Conservation (phyloP, 352 stramenopile genomes). For the Phytophthora fragariaefolia region DNA sequence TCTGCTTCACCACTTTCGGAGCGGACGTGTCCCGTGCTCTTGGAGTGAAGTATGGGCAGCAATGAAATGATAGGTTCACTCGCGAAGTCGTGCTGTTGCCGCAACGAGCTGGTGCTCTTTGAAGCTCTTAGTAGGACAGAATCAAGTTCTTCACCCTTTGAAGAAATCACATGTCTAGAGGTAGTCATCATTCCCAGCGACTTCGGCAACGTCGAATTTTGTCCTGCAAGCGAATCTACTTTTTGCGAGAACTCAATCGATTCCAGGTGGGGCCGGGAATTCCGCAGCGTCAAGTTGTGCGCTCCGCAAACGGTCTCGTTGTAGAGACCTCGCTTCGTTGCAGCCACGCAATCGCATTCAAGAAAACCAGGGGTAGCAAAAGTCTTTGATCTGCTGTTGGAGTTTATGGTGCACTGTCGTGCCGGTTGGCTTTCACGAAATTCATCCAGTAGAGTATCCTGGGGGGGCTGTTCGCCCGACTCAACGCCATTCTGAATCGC, state of each 20-base stretch:
- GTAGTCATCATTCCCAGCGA: conserved; percentile 20
- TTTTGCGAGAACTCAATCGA: conserved; percentile 37
- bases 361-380: conserved; percentile 32
- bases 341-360: conserved; percentile 53
- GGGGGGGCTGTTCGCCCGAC: not conserved
- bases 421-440: conserved; percentile 22
- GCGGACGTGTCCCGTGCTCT: not conserved
- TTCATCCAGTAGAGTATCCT: conserved; percentile 30
- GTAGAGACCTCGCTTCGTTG: conserved; percentile 60
- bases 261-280: conserved; percentile 55
- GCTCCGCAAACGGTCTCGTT: conserved; percentile 52
- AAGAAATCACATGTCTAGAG: not conserved
- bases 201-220: conserved; percentile 14
- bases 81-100: conserved; percentile 39
- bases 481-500: not conserved
- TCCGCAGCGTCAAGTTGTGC: conserved; percentile 67
- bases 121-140: conserved; percentile 43
- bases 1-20: conserved; percentile 5
- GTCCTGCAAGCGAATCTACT: conserved; percentile 17
- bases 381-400: conserved; percentile 15
- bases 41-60: conserved; percentile 28
- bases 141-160: conserved; percentile 24
- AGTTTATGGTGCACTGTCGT: conserved; percentile 1
- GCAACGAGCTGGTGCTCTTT: conserved; percentile 38
- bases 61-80: conserved; percentile 31